phyloP scores from a whole-genome alignment of 345 rosid genomes.

The rapeseed (Brassica napus) region DNA sequence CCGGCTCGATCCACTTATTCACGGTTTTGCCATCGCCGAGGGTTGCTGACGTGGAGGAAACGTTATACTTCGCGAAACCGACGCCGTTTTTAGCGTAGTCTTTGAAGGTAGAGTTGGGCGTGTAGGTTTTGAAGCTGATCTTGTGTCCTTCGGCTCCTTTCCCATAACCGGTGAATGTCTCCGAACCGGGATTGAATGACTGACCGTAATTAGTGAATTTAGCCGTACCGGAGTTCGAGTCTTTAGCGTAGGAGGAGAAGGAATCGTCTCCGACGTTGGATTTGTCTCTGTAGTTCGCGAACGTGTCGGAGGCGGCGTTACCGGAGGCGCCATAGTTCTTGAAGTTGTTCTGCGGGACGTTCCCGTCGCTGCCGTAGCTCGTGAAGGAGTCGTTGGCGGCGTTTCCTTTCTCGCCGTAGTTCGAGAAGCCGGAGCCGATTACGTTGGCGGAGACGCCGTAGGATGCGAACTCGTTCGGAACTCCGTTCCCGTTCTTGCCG shows the following conservation, averaged over 20 bases:
- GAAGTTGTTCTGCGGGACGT: conserved; percentile 67
- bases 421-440: conserved; percentile 61
- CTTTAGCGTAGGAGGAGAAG: conserved; percentile 66
- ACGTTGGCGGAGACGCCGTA: conserved; percentile 66
- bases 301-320: conserved; percentile 46
- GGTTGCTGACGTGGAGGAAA: not conserved
- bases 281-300: conserved; percentile 57
- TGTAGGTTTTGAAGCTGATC: conserved; percentile 55
- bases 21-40: conserved; percentile 47
- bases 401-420: conserved; percentile 64
- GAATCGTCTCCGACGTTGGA: conserved; percentile 64
- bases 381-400: conserved; percentile 64
- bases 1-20: conserved; percentile 79
- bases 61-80: conserved; percentile 52
- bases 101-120: conserved; percentile 55
- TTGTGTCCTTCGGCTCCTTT: conserved; percentile 40
- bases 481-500: conserved; percentile 68
- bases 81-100: conserved; percentile 50
- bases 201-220: conserved; percentile 59
- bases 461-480: conserved; percentile 51
- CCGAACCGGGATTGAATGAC: conserved; percentile 58
- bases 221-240: conserved; percentile 47
- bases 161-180: conserved; percentile 60
- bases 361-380: conserved; percentile 62
- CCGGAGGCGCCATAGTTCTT: conserved; percentile 58